Evolutionary conservation across 2,329 filamentous ascomycete genomes (phyloP), one percentile per base, ranked within the genome.

Genomic region (Fusarium continuum): DNA sequence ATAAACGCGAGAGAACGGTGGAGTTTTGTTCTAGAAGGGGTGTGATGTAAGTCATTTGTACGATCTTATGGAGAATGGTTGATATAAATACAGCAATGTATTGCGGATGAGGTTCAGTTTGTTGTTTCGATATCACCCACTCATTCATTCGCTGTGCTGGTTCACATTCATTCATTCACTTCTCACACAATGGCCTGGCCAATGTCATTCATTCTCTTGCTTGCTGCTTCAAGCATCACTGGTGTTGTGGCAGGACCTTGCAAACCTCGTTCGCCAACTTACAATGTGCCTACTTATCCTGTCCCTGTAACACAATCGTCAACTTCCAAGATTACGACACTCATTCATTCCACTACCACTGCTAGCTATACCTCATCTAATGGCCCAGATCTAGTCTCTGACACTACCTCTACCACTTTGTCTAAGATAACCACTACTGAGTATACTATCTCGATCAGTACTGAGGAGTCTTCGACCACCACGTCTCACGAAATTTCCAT

Each of bases 191-290:
- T 65, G 62, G 22, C 56, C 43, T 63, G 62, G 61, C 13, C 44
- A 38, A 55, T 45, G 19, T 63, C 62, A 10, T 50, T 63, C 62
- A 8, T 66, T 65, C 14, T 59, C 55, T 32, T 65, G 31, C 34
- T 66, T 20, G 32, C 47, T 45, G 34, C 49, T 49, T 41, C 43
- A 5, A 45, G 40, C 35, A 39, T 66, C 6, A 7, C 32, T n/a
- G 23, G 39, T 7, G 35, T 63, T 13, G 41, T 47, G 4, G 62
- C 36, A 28, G 62, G 62, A 5, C 62, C 47, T 22, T 65, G 62
- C 14, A 61, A 57, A n/a, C 62, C 62, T 41, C 53, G 62, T 13
- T 54, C 32, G 9, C 39, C 56, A 14, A 61, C 56, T 34, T 63
- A 57, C 11, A 52, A 14, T 19, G 20, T 44, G 10, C 28, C 62